Base-by-base conservation (phyloP, 768 basidiomycete species). In the Termitomyces sp. region DNA sequence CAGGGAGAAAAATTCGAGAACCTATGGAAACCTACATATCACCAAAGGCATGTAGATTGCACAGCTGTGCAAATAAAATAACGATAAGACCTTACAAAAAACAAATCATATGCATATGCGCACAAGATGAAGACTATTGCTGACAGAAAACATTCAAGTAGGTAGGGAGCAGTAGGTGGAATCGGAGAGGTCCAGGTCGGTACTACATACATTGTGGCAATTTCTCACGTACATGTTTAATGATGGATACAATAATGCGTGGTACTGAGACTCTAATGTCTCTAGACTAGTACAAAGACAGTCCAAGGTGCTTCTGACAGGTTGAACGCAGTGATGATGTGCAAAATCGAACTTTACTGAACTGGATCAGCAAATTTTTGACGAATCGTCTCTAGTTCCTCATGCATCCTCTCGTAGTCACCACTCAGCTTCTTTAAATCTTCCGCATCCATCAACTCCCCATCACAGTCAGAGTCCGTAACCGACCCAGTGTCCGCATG, bases 331-430 rank as follows among this genome's bases (percentile, higher is more conserved):
- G n/a, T 34, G n/a, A 13, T 50, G n/a, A 24, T 11, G 13, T 54
- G 41, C 53, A 54, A 54, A 13, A 15, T 54, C 39, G 41, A 7
- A 42, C 6, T 48, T 55, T 44, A 59, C 20, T 58, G 51, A 31
- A 47, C 55, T 44, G 51, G 31, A 34, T 58, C 61, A 52, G 63
- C 63, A 60, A 77, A 81, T 27, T 75, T 68, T 6, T 70, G 68
- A 20, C 67, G 76, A 50, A 88, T 83, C 54, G 67, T 73, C 65
- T 81, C 76, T 39, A 89, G 65, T 63, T 88, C 86, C n/a, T 75
- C 76, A 63, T 77, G 74, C 61, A 80, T 73, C 45, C 73, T 73
- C 59, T 75, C 73, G 65, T 85, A 77, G 9, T 80, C 77, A 9
- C 65, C 64, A 54, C 70, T 75, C 27, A 87, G 65, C 55, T 73